Evolutionary conservation across 371 early-diverging fungal species (phyloP), one percentile per base, ranked within the genome.

Genomic region (Actinomortierella ambigua): DNA sequence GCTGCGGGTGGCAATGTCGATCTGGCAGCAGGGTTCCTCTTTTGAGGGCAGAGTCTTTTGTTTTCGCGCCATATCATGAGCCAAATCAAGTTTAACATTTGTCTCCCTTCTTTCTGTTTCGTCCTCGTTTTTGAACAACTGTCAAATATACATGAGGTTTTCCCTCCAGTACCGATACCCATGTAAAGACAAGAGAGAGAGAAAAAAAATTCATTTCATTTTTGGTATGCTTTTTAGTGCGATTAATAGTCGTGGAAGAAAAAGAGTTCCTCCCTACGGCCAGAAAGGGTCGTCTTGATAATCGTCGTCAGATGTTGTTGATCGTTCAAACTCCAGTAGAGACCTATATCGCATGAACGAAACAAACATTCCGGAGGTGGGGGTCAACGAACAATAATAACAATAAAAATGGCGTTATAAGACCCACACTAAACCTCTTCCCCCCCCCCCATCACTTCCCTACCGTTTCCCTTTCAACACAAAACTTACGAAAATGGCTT

Each of bases 1-100:
- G 88, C 87, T 34, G 83, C 92, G 22, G 85, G 84, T 18, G 98
- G 98, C 5, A 88, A 96, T 67, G 83, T 86, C 7, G 96, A 96
- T 57, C 49, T 92, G 40, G 98, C 98, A 5, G 96, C 95, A 3
- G 87, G 88, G 56, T 77, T 93, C 50, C 76, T 92, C 50, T 92
- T 93, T 57, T 77, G 50, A 50, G 23, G 28, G 13, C 18, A 50
- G 13, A 26, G 50, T 13, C n/a, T 44, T n/a, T 3, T n/a, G 2
- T 44, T 44, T 44, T n/a, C n/a, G n/a, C n/a, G n/a, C n/a, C n/a
- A n/a, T n/a, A n/a, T n/a, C n/a, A n/a, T n/a, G n/a, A n/a, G n/a
- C n/a, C n/a, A n/a, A 4, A 34, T 34, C 34, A 34, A 4, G 7
- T 34, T 34, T 11, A 34, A 34, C 34, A 34, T 11, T 4, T 34